These are phyloP conservation scores for Phytophthora pisi DNA, from an alignment of 352 stramenopile species.

Conservation along the genomic window DNA sequence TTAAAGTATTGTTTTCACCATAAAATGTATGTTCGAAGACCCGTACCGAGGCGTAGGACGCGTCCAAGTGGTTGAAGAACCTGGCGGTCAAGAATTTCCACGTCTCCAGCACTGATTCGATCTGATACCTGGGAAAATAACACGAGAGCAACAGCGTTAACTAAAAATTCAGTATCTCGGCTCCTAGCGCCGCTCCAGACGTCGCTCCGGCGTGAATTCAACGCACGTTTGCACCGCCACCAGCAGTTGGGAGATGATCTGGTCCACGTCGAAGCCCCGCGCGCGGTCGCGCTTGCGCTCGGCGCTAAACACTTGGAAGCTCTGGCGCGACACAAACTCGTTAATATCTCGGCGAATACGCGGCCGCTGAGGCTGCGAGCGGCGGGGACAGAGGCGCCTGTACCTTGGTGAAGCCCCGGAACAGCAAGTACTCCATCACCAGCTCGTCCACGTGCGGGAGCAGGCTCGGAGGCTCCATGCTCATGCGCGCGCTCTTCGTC, in stretches of 20 bases:
- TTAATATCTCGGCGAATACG: conserved; percentile 17
- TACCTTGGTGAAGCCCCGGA: conserved; percentile 84
- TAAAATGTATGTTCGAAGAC: background rate
- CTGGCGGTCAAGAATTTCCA: conserved; percentile 82
- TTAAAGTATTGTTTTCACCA: background rate
- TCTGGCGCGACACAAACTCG: conserved; percentile 34
- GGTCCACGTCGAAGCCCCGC: conserved; percentile 79
- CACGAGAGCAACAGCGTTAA: conserved; percentile 6
- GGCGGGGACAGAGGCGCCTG: background rate
- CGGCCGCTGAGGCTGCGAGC: background rate
- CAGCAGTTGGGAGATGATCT: conserved; percentile 76
- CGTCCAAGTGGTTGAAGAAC: conserved; percentile 83
- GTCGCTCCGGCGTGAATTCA: background rate
- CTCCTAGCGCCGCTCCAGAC: conserved; percentile 4
- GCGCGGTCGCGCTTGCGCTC: conserved; percentile 78
- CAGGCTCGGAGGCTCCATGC: conserved; percentile 47
- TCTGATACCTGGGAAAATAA: conserved; percentile 57
- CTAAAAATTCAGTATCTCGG: conserved; percentile 11
- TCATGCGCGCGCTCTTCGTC: conserved; percentile 26
- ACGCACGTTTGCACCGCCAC: conserved; percentile 59
- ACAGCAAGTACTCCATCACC: conserved; percentile 88
- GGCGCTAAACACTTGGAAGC: conserved; percentile 75
- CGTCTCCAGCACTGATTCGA: conserved; percentile 78
- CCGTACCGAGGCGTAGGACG: conserved; percentile 65
- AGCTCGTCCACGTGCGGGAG: conserved; percentile 85